These are phyloP conservation scores for Curvularia hawaiiensis DNA, from an alignment of 2,329 filamentous ascomycete genomes.

Conservation along the genomic window DNA sequence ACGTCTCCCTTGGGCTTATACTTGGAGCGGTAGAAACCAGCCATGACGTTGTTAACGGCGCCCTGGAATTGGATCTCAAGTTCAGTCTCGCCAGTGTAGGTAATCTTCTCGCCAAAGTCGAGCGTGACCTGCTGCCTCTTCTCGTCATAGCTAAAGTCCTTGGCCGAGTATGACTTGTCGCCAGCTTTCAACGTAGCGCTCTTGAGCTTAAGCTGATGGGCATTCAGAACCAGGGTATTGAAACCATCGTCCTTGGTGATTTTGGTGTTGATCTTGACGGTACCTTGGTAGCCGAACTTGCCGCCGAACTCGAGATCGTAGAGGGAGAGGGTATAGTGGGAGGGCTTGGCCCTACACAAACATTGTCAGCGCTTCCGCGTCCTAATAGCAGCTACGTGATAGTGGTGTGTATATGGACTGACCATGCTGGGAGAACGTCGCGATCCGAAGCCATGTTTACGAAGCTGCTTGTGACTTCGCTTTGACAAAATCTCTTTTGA, in stretches of 20 bases:
- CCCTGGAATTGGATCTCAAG: conserved; percentile 78
- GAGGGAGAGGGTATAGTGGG: conserved; percentile 84
- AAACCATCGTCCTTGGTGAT: conserved; percentile 67
- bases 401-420: conserved; percentile 18
- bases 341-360: conserved; percentile 70
- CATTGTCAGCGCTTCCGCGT: conserved; percentile 20
- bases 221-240: conserved; percentile 81
- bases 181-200: conserved; percentile 66
- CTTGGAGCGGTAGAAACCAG: conserved; percentile 90
- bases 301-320: conserved; percentile 74
- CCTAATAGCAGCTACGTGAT: not conserved
- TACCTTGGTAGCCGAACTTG: conserved; percentile 83
- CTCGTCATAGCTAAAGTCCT: conserved; percentile 77
- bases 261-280: conserved; percentile 77
- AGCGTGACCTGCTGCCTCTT: conserved; percentile 84
- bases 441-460: conserved; percentile 53
- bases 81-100: conserved; percentile 67
- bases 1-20: conserved; percentile 82
- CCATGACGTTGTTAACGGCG: conserved; percentile 84
- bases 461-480: conserved; percentile 39
- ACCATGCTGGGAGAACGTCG: conserved; percentile 54
- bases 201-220: conserved; percentile 80
- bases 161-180: conserved; percentile 63
- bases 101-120: conserved; percentile 73
- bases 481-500: conserved; percentile 41